Evolutionary conservation across 208 protist species (phyloP).

Genomic region (Trypanosoma scelopori): DNA sequence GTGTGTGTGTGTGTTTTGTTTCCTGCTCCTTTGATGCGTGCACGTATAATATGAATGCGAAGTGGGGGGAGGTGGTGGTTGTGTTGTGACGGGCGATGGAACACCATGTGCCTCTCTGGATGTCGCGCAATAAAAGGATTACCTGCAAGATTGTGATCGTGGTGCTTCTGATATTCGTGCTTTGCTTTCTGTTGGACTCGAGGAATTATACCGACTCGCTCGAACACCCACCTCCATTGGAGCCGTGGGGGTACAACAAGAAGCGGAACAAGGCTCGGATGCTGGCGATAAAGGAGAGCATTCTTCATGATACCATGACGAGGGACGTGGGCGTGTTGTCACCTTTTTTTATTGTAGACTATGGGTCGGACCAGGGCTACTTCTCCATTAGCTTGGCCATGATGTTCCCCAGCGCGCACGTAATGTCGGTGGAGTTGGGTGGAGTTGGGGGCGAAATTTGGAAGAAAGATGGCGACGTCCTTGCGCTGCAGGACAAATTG

Average conservation of each 20-base stretch:
- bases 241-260: slow-evolving; percentile 24
- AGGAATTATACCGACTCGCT: neutral
- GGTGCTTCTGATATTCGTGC: too few species aligned
- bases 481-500: slow-evolving; percentile 23
- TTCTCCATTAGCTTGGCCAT: slow-evolving; percentile 23
- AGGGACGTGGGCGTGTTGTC: neutral
- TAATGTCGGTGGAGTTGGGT: slow-evolving; percentile 30
- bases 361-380: slow-evolving; percentile 32
- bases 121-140: too few species aligned
- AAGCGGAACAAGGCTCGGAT: slow-evolving; percentile 7
- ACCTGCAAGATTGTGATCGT: too few species aligned
- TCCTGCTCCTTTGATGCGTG: too few species aligned
- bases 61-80: too few species aligned
- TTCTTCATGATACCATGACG: neutral
- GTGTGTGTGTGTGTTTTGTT: too few species aligned
- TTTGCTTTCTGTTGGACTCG: neutral
- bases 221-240: neutral
- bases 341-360: slow-evolving; percentile 18
- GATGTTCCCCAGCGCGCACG: slow-evolving; percentile 21
- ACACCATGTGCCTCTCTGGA: too few species aligned
- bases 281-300: slow-evolving; percentile 5
- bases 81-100: too few species aligned
- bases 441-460: slow-evolving; percentile 33
- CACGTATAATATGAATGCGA: too few species aligned
- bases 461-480: slow-evolving; percentile 30